Base-by-base conservation (phyloP, 2,329 filamentous ascomycete species). In the Arthrobotrys conoides region DNA sequence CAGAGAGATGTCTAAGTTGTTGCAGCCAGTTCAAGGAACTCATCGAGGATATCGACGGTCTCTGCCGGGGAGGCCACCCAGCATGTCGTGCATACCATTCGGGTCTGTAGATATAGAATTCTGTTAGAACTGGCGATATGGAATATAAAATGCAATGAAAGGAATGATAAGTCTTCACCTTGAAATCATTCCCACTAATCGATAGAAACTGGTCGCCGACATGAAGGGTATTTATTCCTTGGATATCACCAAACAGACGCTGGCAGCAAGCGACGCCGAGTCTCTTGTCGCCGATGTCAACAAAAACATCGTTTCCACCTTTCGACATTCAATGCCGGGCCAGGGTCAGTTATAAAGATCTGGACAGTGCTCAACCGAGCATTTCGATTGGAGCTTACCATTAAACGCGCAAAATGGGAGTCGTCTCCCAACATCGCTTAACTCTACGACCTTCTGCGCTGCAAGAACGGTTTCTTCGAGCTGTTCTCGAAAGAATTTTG, bases 331-430 rank as follows among this genome's bases (percentile, higher is more conserved):
- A 1, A 20, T 12, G 18, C 1, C 51, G 24, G 27, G 27, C 6
- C 6, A 73, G 24, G 6, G 49, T 67, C 48, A 53, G 38, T 8
- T 30, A 65, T 65, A 10, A 22, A 36, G 0, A 9, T 6, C 3
- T 8, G 9, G 12, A 5, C 2, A 46, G 2, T 18, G n/a, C 18
- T 20, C 5, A 33, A n/a, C 30, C 9, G 6, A 12, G 3, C 1
- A 12, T 2, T 9, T 27, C 16, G 44, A 44, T 30, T 24, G 80
- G n/a, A 1, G 30, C 81, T 41, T 83, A 88, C 88, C 96, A 84
- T 99, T 99, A 87, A 99, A 99, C 22, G 96, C 96, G 83, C 96
- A 99, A 83, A 98, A 99, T 0, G 96, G 96, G 36, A 99, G 82
- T 80, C 88, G 84, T 49, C 86, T 85, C 0, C 91, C 92, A 33